A percentile compares a stretch with the other conserved stretches of the same genome.
These are phyloP conservation scores for Aspergillus bridgeri DNA, from an alignment of 495 filamentous ascomycete species.

Conservation along the genomic window DNA sequence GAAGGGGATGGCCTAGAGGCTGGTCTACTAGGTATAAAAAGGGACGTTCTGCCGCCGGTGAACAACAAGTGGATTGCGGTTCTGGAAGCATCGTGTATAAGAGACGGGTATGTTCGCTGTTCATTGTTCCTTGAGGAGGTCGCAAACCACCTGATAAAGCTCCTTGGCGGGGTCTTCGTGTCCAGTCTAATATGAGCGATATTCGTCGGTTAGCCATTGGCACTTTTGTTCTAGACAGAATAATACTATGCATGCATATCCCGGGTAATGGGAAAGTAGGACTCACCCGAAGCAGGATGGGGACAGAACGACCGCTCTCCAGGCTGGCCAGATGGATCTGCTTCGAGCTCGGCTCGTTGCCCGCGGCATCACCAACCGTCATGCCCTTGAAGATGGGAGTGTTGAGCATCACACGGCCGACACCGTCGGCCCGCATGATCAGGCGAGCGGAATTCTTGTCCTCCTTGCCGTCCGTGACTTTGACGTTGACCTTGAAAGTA, in stretches of 20 bases:
- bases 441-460: slow-evolving; percentile 61
- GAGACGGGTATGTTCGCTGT: not conserved
- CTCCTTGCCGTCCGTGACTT: slow-evolving; percentile 45
- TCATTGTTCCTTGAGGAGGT: slow-evolving; percentile 32
- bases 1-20: not conserved
- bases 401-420: slow-evolving; percentile 83
- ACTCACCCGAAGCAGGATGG: slow-evolving; percentile 70
- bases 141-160: slow-evolving; percentile 37
- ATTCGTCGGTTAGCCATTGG: slow-evolving; percentile 10
- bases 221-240: not conserved
- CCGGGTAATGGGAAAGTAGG: not conserved
- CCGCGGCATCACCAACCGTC: slow-evolving; percentile 59
- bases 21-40: not conserved
- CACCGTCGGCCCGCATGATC: slow-evolving; percentile 84
- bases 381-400: slow-evolving; percentile 69
- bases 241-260: not conserved
- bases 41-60: not conserved
- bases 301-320: slow-evolving; percentile 54
- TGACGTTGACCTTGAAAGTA: slow-evolving; percentile 77
- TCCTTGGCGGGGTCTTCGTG: slow-evolving; percentile 38
- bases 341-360: slow-evolving; percentile 49
- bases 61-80: not conserved
- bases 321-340: slow-evolving; percentile 60
- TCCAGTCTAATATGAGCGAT: slow-evolving; percentile 33
- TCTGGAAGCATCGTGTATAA: not conserved